Evolutionary conservation across 352 stramenopile genomes (phyloP), one percentile per base, ranked within the genome.

Genomic region (Globisporangium polare): DNA sequence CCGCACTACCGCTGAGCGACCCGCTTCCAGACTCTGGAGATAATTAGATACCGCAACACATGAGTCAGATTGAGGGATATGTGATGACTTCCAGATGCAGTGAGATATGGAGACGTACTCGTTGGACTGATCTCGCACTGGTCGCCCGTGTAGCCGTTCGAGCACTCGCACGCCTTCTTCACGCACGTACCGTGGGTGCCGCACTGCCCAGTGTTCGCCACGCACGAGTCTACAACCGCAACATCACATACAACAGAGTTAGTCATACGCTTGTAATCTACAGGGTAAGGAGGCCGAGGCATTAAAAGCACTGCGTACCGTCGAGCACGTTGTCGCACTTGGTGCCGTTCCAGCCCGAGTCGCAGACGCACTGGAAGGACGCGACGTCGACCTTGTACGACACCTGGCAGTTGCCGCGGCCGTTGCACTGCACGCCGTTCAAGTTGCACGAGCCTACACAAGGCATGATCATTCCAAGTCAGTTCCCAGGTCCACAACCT

Each of bases 271-370:
- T 33, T n/a, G n/a, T n/a, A n/a, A n/a, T n/a, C n/a, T n/a, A n/a
- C n/a, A n/a, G n/a, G n/a, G n/a, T n/a, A n/a, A n/a, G n/a, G n/a
- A n/a, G n/a, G n/a, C n/a, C n/a, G n/a, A n/a, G n/a, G n/a, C n/a
- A n/a, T n/a, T n/a, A n/a, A n/a, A n/a, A n/a, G n/a, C n/a, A n/a
- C n/a, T n/a, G n/a, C n/a, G 24, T 58, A 78, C 77, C 75, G 42
- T 83, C 58, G 10, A 84, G 63, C 22, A 86, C 75, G 41, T 71
- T 84, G 18, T 84, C 63, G 62, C 86, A 95, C 57, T 74, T 79
- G 39, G 75, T 74, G 31, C 86, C 86, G 58, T 80, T 88, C 73
- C 75, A 95, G 18, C 86, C 86, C 22, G 74, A 71, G 53, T 90
- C 72, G 61, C 86, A 93, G 15, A 63, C 64, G 52, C 83, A 95